phyloP scores from a whole-genome alignment of 2,329 filamentous ascomycete species.

The Acephala macrosclerotiorum region DNA sequence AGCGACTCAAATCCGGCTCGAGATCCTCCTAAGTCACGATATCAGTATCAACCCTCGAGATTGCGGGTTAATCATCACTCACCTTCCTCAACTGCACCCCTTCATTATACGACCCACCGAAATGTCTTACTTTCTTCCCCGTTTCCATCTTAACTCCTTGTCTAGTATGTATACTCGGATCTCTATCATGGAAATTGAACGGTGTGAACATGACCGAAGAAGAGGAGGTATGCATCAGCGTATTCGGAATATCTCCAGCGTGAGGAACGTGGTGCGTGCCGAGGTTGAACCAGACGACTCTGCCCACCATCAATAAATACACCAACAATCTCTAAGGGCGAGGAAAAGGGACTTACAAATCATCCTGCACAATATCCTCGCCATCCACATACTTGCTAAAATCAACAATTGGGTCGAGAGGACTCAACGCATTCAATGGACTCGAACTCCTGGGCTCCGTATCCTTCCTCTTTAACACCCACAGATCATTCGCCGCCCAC shows the following conservation, averaged over 20 bases:
- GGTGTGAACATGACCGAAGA: slow-evolving; percentile 30
- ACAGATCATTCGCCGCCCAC: slow-evolving; percentile 60
- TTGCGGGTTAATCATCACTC: neutral
- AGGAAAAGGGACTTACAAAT: slow-evolving; percentile 34
- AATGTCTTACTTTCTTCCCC: slow-evolving; percentile 16
- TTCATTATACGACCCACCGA: slow-evolving; percentile 16
- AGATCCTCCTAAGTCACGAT: slow-evolving; percentile 11
- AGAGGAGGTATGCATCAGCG: slow-evolving; percentile 34
- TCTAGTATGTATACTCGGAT: slow-evolving; percentile 18
- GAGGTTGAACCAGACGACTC: slow-evolving; percentile 60
- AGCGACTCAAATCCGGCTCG: slow-evolving; percentile 19
- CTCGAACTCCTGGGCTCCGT: slow-evolving; percentile 56
- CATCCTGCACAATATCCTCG: slow-evolving; percentile 52
- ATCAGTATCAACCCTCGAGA: neutral
- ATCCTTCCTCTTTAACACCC: slow-evolving; percentile 58
- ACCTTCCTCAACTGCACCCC: slow-evolving; percentile 18
- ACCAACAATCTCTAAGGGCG: slow-evolving; percentile 10
- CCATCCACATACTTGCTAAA: slow-evolving; percentile 50
- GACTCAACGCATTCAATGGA: slow-evolving; percentile 53
- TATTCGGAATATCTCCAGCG: slow-evolving; percentile 61
- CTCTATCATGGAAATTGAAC: slow-evolving; percentile 25
- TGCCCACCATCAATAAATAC: slow-evolving; percentile 10
- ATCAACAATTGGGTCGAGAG: slow-evolving; percentile 56
- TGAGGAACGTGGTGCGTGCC: slow-evolving; percentile 66
- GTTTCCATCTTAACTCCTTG: slow-evolving; percentile 19